phyloP scores from a whole-genome alignment of 257 asterid genomes.

The Primulina huaijiensis region DNA sequence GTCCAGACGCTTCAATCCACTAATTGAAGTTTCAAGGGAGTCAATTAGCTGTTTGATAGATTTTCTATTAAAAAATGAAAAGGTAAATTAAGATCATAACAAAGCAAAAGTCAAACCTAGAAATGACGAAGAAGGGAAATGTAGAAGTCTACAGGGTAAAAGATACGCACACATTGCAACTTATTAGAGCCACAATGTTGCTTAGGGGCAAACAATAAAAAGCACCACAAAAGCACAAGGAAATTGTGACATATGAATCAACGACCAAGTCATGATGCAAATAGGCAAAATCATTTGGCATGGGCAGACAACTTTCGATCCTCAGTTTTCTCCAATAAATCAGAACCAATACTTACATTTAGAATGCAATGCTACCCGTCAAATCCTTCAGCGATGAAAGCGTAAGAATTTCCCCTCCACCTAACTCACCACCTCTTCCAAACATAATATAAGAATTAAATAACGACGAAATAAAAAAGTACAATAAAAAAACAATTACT shows the following conservation, averaged over 20 bases:
- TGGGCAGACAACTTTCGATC: conserved; percentile 32
- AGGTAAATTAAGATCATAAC: not conserved
- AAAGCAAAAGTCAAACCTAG: not conserved
- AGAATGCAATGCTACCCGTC: not conserved
- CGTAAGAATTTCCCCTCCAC: not conserved
- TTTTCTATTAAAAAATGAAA: not conserved
- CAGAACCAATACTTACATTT: conserved; percentile 35
- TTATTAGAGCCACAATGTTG: not conserved
- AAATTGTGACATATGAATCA: conserved; percentile 41
- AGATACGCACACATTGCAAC: not conserved
- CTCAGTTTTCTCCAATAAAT: conserved; percentile 48
- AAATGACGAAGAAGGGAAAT: too few species aligned
- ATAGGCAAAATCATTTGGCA: not conserved
- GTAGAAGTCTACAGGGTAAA: not conserved
- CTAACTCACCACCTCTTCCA: not conserved
- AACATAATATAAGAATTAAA: not conserved
- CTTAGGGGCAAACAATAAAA: conserved; percentile 29
- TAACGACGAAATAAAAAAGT: not conserved
- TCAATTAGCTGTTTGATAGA: not conserved
- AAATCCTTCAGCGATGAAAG: not conserved
- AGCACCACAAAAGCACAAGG: conserved; percentile 60
- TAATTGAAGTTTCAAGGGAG: not conserved
- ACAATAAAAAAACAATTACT: too few species aligned
- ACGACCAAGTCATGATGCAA: conserved; percentile 25
- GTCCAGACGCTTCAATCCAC: not conserved